Evolutionary conservation across 768 basidiomycete species (phyloP).

Genomic region (Leccinum subgranulosum): DNA sequence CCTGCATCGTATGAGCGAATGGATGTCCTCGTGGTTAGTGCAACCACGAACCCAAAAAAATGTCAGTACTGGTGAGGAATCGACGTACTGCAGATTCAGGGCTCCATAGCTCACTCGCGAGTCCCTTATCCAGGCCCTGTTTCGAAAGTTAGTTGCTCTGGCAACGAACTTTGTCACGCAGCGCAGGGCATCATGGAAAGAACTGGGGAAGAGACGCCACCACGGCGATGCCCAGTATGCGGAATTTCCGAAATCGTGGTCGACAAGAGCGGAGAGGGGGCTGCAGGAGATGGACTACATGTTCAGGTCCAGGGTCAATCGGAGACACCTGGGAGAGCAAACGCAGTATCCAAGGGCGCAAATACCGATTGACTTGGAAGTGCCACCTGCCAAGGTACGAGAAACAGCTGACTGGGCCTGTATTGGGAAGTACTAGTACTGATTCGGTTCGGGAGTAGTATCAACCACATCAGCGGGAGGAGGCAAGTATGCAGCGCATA

Average conservation of each 20-base stretch:
- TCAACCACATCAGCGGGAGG: constrained; percentile 13
- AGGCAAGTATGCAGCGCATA: constrained; percentile 15
- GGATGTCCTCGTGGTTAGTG: constrained; percentile 23
- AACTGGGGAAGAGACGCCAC: constrained; percentile 3
- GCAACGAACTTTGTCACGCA: constrained; percentile 22
- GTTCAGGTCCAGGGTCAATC: constrained; percentile 17
- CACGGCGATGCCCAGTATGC: constrained; percentile 14
- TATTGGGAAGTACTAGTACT: not conserved
- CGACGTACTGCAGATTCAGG: constrained; percentile 8
- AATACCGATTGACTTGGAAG: constrained; percentile 8
- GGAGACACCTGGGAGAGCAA: constrained; percentile 4
- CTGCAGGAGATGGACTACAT: constrained; percentile 25
- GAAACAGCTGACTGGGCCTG: not conserved
- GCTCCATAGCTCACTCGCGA: constrained; percentile 15
- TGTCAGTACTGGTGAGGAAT: constrained; percentile 30
- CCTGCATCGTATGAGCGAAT: constrained; percentile 11
- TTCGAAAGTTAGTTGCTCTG: constrained; percentile 22
- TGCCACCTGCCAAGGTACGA: constrained; percentile 19
- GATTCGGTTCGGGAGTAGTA: constrained; percentile 9
- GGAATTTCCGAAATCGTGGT: constrained; percentile 27
- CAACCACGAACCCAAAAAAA: constrained; percentile 21
- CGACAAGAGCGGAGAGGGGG: constrained; percentile 24
- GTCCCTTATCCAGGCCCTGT: constrained; percentile 16
- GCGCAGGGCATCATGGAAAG: constrained; percentile 18
- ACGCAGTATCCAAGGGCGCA: constrained; percentile 6